These are phyloP conservation scores for Pulveroboletus sp. DNA, from an alignment of 768 basidiomycete genomes.

Conservation along the genomic window DNA sequence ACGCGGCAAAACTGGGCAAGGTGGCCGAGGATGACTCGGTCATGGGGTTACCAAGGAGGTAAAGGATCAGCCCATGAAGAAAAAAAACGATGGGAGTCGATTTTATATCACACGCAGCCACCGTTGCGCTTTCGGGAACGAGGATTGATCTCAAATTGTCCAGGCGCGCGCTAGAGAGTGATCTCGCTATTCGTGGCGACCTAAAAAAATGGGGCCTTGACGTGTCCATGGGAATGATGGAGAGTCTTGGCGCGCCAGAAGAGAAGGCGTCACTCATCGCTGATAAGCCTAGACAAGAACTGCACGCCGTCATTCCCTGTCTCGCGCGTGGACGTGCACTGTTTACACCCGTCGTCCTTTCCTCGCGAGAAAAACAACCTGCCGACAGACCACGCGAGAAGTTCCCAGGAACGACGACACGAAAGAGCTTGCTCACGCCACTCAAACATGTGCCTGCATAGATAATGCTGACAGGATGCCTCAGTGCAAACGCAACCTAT, in stretches of 20 bases:
- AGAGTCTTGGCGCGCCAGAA: neutral
- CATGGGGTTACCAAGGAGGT: neutral
- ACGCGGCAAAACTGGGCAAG: neutral
- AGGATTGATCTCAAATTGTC: neutral
- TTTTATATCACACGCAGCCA: conserved; percentile 5
- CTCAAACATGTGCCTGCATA: neutral
- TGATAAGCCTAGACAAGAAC: neutral
- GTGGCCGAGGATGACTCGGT: neutral
- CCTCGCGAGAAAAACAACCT: too few species aligned
- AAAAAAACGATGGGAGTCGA: neutral
- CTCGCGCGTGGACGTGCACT: too few species aligned
- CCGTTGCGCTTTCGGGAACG: neutral
- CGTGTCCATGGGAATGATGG: too few species aligned
- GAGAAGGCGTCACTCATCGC: neutral
- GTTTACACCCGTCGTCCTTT: too few species aligned
- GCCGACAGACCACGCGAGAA: neutral
- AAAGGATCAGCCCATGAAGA: neutral
- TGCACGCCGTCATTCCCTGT: neutral
- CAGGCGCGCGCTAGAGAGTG: too few species aligned
- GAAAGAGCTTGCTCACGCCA: neutral
- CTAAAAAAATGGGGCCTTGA: too few species aligned
- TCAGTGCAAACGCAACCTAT: neutral
- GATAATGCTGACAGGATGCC: neutral
- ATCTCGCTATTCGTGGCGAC: too few species aligned
- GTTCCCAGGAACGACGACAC: neutral